Evolutionary conservation across 2,329 filamentous ascomycete genomes (phyloP).

Genomic region (Fusarium mexicanum): DNA sequence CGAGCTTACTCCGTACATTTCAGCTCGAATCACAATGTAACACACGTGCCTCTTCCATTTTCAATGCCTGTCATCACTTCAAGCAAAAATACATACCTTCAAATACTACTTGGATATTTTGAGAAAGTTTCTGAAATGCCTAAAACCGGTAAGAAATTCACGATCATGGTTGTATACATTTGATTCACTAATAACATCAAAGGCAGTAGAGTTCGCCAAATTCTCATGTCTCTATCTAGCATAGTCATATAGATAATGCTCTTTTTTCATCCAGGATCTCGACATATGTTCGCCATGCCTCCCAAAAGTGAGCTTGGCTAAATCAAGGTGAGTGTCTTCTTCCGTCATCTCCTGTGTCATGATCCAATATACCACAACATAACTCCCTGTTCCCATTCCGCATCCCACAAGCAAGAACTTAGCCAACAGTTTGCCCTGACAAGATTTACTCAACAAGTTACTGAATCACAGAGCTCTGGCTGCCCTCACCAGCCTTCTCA

Average conservation of each 20-base stretch:
- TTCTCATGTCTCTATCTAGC: not conserved
- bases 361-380: not conserved
- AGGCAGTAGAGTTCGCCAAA: not conserved
- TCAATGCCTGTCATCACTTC: not conserved
- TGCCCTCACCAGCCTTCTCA: too few species aligned
- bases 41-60: not conserved
- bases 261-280: not conserved
- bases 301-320: not conserved
- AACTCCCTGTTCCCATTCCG: not conserved
- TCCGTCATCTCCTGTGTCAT: not conserved
- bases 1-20: not conserved
- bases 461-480: not conserved
- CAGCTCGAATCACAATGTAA: not conserved
- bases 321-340: not conserved
- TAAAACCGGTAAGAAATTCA: too few species aligned
- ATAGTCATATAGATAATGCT: not conserved
- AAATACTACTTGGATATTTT: not conserved
- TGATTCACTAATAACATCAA: not conserved
- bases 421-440: not conserved
- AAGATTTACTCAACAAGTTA: not conserved
- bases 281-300: not conserved
- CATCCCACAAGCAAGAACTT: not conserved
- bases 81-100: not conserved
- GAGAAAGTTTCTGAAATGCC: not conserved
- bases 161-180: too few species aligned